A percentile compares a stretch with the other conserved stretches of the same genome.
Evolutionary conservation across 345 rosid species (phyloP).

Genomic region (Ricinus communis): DNA sequence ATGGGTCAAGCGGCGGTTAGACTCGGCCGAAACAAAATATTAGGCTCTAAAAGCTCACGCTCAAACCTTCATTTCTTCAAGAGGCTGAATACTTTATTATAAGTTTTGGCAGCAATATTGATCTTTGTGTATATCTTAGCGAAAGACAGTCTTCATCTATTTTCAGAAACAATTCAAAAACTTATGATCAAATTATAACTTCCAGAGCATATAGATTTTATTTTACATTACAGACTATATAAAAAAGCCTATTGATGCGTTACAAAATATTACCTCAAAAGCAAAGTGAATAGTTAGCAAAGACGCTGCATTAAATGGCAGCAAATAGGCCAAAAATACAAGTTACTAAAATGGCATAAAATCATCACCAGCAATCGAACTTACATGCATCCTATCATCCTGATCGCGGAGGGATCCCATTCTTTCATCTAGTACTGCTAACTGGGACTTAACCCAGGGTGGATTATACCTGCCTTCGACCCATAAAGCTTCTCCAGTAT

Average conservation of each 20-base stretch:
- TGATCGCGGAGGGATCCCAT: constrained; percentile 38
- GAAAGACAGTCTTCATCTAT: too few species aligned
- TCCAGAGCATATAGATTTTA: not conserved
- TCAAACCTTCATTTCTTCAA: too few species aligned
- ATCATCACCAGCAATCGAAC: constrained; percentile 37
- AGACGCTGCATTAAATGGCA: not conserved
- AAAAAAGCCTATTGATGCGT: not conserved
- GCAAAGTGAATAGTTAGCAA: not conserved
- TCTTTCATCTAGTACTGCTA: constrained; percentile 45
- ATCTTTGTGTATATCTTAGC: too few species aligned
- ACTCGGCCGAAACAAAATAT: too few species aligned
- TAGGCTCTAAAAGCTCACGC: too few species aligned
- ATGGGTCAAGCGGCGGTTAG: too few species aligned
- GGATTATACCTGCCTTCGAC: constrained; percentile 61
- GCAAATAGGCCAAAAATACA: not conserved
- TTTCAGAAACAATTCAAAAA: not conserved
- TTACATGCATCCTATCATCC: constrained; percentile 29
- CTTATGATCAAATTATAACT: not conserved
- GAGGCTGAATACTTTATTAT: too few species aligned
- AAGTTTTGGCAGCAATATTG: too few species aligned
- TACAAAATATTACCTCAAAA: constrained; percentile 8
- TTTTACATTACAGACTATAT: not conserved
- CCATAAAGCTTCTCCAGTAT: constrained; percentile 73
- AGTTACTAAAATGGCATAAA: constrained; percentile 25
- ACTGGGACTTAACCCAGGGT: constrained; percentile 58